These are phyloP conservation scores for Trichosporon sp. DNA, from an alignment of 1,284 basidiomycete genomes.

Conservation along the genomic window DNA sequence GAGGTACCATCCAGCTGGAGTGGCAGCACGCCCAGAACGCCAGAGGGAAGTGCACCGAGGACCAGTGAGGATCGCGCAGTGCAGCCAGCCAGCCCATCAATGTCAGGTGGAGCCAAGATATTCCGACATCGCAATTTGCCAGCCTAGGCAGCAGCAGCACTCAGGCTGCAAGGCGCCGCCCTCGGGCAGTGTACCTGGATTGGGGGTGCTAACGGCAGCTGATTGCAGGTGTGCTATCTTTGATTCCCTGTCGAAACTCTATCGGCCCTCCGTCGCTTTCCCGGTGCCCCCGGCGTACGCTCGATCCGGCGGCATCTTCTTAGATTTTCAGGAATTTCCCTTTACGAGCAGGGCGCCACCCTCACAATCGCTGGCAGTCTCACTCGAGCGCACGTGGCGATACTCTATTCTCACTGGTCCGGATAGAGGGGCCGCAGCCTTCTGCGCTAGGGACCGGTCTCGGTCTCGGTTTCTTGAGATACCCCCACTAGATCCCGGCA, in stretches of 20 bases:
- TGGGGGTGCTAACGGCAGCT: neutral
- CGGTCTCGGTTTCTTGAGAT: neutral
- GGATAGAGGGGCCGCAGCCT: too few species aligned
- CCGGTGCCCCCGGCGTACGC: neutral
- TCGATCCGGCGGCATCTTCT: constrained; percentile 1
- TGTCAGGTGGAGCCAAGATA: neutral
- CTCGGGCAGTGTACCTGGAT: neutral
- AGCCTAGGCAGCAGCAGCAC: neutral
- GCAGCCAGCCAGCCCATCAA: neutral
- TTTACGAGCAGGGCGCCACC: neutral
- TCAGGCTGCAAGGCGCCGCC: too few species aligned
- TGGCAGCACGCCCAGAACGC: too few species aligned
- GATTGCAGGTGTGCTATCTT: neutral
- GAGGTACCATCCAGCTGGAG: too few species aligned
- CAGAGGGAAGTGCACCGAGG: too few species aligned
- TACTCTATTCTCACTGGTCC: neutral
- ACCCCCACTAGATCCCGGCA: neutral
- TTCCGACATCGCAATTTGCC: constrained; percentile 1
- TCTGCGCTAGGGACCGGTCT: neutral
- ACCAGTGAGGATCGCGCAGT: neutral
- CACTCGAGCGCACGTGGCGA: neutral
- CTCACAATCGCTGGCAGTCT: neutral
- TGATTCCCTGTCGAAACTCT: neutral
- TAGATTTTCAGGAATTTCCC: neutral
- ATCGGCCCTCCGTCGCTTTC: neutral